Evolutionary conservation across 495 filamentous ascomycete species (phyloP), one percentile per base, ranked within the genome.

Genomic region (Podospora sp.): DNA sequence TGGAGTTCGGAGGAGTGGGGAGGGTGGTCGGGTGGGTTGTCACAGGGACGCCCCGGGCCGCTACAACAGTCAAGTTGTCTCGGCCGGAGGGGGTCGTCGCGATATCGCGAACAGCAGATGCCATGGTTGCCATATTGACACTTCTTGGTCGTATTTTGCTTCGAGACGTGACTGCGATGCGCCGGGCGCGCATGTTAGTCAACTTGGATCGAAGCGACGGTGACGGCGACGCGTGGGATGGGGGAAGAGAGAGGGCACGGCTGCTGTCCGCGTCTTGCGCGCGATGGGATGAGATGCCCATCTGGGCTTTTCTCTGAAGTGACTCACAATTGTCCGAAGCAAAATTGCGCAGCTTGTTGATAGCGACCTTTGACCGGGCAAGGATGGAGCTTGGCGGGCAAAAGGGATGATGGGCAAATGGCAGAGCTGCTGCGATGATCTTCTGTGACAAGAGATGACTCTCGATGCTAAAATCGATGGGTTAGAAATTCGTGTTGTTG

Each of bases 1-100:
- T 94, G 75, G 95, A 97, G 81, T 96, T 96, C 62, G 94, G 94
- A 73, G 94, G 94, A 79, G 94, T 98, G 60, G 90, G 94, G 71
- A 97, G 88, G 75, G 77, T 62, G 92, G 71, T 96, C 87, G 76
- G 81, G 84, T 80, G 79, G 85, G 79, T 79, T 68, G 83, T 77
- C 82, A 81, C 82, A 86, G 77, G 84, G 78, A 79, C 86, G 73
- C 71, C 84, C 81, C 80, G 80, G 79, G 77, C 87, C 79, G 83
- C 81, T 77, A 86, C 85, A 79, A 76, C 80, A 84, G 85, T 81
- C 78, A 88, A 85, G 82, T 81, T 87, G 78, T 87, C 84, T 82
- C 80, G 83, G 80, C 82, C 79, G 81, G 77, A 78, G 76, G 72
- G 64, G 73, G 75, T 75, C 73, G 85, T 84, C 77, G 89, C 87